Evolutionary conservation across 108 stramenopile species (phyloP).

Genomic region (Cylindrotheca closterium): DNA sequence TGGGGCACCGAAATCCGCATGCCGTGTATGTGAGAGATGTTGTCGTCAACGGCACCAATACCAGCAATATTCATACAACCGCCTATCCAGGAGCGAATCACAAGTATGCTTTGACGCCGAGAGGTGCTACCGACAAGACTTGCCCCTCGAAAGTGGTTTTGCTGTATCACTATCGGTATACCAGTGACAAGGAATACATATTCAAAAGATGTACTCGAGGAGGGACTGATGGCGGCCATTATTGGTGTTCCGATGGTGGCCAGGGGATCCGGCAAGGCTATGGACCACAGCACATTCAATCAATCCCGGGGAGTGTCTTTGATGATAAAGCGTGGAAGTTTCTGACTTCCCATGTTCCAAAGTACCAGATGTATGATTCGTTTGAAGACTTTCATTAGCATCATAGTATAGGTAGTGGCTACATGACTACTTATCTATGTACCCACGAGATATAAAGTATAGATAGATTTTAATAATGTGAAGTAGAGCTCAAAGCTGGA

Average conservation of each 20-base stretch:
- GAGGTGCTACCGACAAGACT: neutral
- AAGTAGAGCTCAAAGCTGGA: no score
- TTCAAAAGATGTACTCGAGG: conserved; percentile 1
- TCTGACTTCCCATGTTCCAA: conserved; percentile 3
- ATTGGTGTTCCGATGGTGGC: neutral
- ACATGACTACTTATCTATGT: no score
- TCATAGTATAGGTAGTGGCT: no score
- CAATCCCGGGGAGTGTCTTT: conserved; percentile 4
- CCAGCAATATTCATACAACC: neutral
- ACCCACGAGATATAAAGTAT: no score
- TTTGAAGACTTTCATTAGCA: neutral
- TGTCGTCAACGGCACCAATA: neutral
- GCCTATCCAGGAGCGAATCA: conserved; percentile 1
- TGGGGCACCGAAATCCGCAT: neutral
- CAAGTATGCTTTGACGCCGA: no score
- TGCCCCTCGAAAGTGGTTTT: conserved; percentile 2
- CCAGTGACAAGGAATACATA: conserved; percentile 6
- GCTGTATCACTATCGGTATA: conserved; percentile 11
- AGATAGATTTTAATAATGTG: no score
- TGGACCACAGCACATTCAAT: neutral
- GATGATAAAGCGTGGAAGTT: conserved; percentile 10
- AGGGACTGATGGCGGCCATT: fast-evolving
- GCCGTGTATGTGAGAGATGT: neutral
- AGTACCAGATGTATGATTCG: conserved; percentile 4
- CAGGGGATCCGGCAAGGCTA: neutral